phyloP scores from a whole-genome alignment of 257 asterid genomes.

The Primulina huaijiensis region DNA sequence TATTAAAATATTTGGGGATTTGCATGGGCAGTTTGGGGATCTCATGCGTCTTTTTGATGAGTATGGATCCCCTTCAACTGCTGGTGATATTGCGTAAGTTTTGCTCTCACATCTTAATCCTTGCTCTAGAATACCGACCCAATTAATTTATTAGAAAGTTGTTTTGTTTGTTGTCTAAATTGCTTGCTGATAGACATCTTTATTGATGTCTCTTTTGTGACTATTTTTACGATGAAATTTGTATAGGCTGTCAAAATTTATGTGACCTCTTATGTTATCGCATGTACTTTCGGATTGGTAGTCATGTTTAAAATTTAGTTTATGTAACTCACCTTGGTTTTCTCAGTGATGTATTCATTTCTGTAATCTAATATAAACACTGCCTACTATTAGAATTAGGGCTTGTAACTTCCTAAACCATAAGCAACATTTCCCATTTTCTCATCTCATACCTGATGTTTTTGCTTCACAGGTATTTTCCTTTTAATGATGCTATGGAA shows the following conservation, averaged over 20 bases:
- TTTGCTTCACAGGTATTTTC: background rate
- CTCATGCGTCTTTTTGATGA: constrained; percentile 98
- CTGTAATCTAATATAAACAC: background rate
- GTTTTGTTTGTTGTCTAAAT: background rate
- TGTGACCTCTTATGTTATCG: background rate
- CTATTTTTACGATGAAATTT: background rate
- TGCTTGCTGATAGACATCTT: constrained; percentile 4
- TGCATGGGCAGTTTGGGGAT: constrained; percentile 99
- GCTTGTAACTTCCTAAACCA: background rate
- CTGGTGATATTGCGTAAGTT: constrained; percentile 97
- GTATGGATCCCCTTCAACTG: constrained; percentile 99
- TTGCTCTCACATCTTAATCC: constrained; percentile 9
- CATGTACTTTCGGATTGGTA: background rate
- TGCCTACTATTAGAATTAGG: background rate
- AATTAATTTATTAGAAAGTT: constrained; percentile 8
- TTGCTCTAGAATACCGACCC: constrained; percentile 6
- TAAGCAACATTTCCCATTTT: background rate
- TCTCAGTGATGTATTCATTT: background rate
- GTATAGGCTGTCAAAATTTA: background rate
- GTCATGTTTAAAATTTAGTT: background rate
- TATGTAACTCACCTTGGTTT: background rate
- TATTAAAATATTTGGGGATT: constrained; percentile 93
- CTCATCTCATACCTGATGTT: background rate
- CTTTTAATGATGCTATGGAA: background rate
- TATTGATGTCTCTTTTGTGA: background rate